Evolutionary conservation across 2,329 filamentous ascomycete species (phyloP).

Genomic region (Scytalidium sp.): DNA sequence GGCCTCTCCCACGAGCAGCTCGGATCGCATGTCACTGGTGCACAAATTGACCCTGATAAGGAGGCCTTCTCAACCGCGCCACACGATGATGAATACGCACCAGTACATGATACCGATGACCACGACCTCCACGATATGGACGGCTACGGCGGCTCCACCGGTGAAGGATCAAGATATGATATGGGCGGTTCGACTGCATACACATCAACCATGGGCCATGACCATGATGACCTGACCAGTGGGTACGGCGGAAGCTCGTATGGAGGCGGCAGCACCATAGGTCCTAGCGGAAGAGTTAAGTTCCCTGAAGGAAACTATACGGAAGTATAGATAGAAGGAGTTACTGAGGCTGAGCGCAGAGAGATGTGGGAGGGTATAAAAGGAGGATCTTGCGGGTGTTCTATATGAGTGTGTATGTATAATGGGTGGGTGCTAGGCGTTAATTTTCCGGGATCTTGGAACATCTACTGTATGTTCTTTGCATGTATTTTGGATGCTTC

Average conservation of each 20-base stretch:
- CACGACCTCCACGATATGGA: conserved; percentile 14
- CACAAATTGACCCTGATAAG: conserved; percentile 63
- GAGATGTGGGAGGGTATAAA: too few relatives aligned
- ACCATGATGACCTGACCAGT: neutral
- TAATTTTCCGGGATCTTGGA: too few relatives aligned
- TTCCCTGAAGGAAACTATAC: neutral
- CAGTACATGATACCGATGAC: conserved; percentile 46
- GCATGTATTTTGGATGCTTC: too few relatives aligned
- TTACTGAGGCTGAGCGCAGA: too few relatives aligned
- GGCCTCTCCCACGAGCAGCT: conserved; percentile 34
- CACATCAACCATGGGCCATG: neutral
- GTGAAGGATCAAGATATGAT: neutral
- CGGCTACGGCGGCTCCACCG: neutral
- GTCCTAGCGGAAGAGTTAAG: neutral
- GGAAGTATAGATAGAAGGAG: neutral
- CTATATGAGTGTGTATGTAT: too few relatives aligned
- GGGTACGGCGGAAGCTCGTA: neutral
- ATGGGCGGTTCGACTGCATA: neutral
- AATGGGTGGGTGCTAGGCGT: too few relatives aligned
- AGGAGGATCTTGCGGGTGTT: too few relatives aligned
- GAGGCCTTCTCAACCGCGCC: conserved; percentile 66
- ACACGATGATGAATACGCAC: conserved; percentile 65
- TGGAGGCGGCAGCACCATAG: neutral
- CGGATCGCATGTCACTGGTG: conserved; percentile 14
- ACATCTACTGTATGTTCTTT: too few relatives aligned